A percentile compares a stretch with the other conserved stretches of the same genome.
These are phyloP conservation scores for Hemisphaericaspora subhashii DNA, from an alignment of 1,139 yeast genomes.

Conservation along the genomic window DNA sequence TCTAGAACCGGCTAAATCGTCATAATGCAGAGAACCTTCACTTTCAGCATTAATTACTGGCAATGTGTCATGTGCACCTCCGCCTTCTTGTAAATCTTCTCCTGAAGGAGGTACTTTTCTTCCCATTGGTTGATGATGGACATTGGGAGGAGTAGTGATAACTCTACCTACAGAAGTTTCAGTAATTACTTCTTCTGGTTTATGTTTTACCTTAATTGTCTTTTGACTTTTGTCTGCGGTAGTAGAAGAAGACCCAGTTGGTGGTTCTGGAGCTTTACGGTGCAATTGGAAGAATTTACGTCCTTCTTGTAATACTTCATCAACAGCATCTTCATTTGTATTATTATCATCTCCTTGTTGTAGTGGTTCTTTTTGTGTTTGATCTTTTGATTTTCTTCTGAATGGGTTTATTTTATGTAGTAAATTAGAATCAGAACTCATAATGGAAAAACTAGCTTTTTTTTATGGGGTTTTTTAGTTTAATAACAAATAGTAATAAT, in stretches of 20 bases:
- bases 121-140: constrained; percentile 1
- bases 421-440: constrained; percentile 1
- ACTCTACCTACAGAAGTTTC: constrained; percentile 32
- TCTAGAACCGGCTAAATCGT: constrained; percentile 2
- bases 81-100: constrained; percentile 29
- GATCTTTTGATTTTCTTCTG: constrained; percentile 1
- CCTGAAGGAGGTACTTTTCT: constrained; percentile 20
- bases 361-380: not conserved
- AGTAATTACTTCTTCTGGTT: constrained; percentile 14
- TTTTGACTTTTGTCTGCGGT: not conserved
- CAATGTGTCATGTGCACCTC: constrained; percentile 19
- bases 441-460: not conserved
- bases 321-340: constrained; percentile 7
- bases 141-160: constrained; percentile 30
- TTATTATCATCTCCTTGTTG: not conserved
- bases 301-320: constrained; percentile 14
- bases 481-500: too few species aligned
- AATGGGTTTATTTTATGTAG: constrained; percentile 1
- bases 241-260: too few species aligned
- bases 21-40: constrained; percentile 7
- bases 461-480: too few species aligned
- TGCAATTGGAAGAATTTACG: constrained; percentile 7
- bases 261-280: constrained; percentile 2
- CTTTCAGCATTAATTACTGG: constrained; percentile 18
- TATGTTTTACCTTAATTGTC: not conserved